A percentile compares a stretch with the other conserved stretches of the same genome.
These are phyloP conservation scores for Alectoria sarmentosa DNA, from an alignment of 495 filamentous ascomycete species.

Conservation along the genomic window DNA sequence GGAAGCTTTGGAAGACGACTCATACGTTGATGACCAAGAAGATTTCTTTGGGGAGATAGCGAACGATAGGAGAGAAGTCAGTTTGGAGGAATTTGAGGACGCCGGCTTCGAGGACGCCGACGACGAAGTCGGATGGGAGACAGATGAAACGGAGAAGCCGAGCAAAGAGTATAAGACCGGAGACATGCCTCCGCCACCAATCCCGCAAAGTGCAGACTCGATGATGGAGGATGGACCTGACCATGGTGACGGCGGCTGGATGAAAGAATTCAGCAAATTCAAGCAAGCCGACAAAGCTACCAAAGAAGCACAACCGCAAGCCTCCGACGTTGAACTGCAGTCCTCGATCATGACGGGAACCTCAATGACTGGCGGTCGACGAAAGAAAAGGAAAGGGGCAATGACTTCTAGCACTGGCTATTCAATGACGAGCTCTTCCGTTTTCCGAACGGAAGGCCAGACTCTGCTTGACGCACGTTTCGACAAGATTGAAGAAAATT, in stretches of 20 bases:
- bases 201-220: conserved; percentile 23
- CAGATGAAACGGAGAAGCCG: conserved; percentile 83
- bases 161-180: conserved; percentile 29
- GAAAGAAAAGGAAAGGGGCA: conserved; percentile 88
- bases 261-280: conserved; percentile 61
- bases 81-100: conserved; percentile 59
- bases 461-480: conserved; percentile 83
- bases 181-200: neutral
- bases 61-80: conserved; percentile 64
- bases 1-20: conserved; percentile 93
- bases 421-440: conserved; percentile 92
- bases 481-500: conserved; percentile 80
- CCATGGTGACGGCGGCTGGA: conserved; percentile 65
- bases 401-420: conserved; percentile 82
- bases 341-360: conserved; percentile 76
- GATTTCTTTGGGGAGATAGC: conserved; percentile 76
- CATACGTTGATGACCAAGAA: conserved; percentile 82
- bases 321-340: conserved; percentile 67
- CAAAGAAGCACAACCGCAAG: conserved; percentile 38
- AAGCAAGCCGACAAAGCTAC: conserved; percentile 36
- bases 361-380: conserved; percentile 57
- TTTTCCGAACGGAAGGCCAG: conserved; percentile 83
- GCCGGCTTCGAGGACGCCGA: conserved; percentile 48
- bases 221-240: conserved; percentile 24
- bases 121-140: conserved; percentile 80